A percentile compares a stretch with the other conserved stretches of the same genome.
phyloP scores from a whole-genome alignment of 2,329 filamentous ascomycete genomes.

The Parastagonospora avenae region DNA sequence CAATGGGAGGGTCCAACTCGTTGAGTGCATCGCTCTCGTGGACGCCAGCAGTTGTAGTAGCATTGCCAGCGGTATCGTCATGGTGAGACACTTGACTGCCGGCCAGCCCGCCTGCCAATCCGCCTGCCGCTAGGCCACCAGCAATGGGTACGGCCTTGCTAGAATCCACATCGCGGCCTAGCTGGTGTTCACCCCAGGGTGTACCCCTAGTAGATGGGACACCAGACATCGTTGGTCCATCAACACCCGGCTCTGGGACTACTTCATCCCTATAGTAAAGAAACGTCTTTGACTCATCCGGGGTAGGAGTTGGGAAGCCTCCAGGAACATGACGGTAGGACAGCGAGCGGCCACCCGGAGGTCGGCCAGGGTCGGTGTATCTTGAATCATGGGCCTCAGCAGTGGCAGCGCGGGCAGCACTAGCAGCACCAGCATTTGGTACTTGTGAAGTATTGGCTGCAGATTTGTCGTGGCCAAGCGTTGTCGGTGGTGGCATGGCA shows the following conservation, averaged over 20 bases:
- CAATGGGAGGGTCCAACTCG: slow-evolving; percentile 5
- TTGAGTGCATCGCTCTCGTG: background rate
- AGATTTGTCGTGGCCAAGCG: slow-evolving; percentile 21
- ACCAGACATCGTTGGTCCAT: background rate
- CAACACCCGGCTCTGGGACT: slow-evolving; percentile 8
- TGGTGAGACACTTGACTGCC: background rate
- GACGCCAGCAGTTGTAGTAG: background rate
- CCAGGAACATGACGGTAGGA: slow-evolving; percentile 44
- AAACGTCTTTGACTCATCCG: slow-evolving; percentile 35
- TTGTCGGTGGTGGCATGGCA: slow-evolving; percentile 4
- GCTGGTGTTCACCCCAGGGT: slow-evolving; percentile 23
- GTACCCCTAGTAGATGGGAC: slow-evolving; percentile 19
- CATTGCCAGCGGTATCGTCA: background rate
- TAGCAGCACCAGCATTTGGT: background rate
- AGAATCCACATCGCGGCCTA: background rate
- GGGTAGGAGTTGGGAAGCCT: slow-evolving; percentile 38
- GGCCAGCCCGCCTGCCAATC: slow-evolving; percentile 28
- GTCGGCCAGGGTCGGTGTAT: slow-evolving; percentile 8
- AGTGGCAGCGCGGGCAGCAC: background rate
- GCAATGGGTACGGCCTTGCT: background rate
- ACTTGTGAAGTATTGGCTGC: slow-evolving; percentile 15
- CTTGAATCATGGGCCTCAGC: background rate
- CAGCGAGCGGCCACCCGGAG: slow-evolving; percentile 36
- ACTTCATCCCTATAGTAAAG: slow-evolving; percentile 15
- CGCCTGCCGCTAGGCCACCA: background rate